A percentile compares a stretch with the other conserved stretches of the same genome.
Conservation (phyloP, 495 filamentous ascomycete species). For the Xylaria grammica region DNA sequence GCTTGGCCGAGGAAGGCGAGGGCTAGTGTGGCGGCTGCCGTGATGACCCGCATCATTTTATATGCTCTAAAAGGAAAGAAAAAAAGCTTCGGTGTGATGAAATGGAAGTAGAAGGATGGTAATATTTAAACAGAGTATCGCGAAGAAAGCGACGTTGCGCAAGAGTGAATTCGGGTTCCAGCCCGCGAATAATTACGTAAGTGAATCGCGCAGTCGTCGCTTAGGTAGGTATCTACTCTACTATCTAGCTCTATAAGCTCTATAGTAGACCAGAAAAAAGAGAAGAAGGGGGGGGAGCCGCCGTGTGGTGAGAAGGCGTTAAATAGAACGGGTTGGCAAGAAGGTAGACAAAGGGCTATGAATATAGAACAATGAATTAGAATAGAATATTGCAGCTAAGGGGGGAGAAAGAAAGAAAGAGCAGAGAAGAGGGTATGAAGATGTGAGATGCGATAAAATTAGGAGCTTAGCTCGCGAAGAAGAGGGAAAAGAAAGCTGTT, state of each 20-base stretch:
- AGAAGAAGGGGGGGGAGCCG: not conserved
- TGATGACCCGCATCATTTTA: conserved; percentile 24
- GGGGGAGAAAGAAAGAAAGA: not conserved
- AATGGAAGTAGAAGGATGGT: not conserved
- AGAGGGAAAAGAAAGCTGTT: not conserved
- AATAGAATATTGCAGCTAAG: not conserved
- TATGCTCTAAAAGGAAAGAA: not conserved
- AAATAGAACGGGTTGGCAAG: not conserved
- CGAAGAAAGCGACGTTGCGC: too few species aligned
- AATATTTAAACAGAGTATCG: too few species aligned
- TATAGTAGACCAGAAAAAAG: too few species aligned
- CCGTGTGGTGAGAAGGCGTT: not conserved
- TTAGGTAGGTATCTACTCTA: too few species aligned
- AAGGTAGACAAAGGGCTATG: not conserved
- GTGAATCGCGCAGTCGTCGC: too few species aligned
- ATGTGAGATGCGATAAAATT: not conserved
- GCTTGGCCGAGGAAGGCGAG: conserved; percentile 23
- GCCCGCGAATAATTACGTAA: not conserved
- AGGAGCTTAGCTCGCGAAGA: not conserved
- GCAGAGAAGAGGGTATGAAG: too few species aligned
- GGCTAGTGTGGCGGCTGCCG: conserved; percentile 16
- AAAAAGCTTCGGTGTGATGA: not conserved
- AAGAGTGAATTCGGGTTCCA: not conserved
- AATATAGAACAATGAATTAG: conserved; percentile 2
- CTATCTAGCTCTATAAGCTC: too few species aligned